phyloP scores from a whole-genome alignment of 371 early-diverging fungal genomes.

The Mucor lusitanicus region DNA sequence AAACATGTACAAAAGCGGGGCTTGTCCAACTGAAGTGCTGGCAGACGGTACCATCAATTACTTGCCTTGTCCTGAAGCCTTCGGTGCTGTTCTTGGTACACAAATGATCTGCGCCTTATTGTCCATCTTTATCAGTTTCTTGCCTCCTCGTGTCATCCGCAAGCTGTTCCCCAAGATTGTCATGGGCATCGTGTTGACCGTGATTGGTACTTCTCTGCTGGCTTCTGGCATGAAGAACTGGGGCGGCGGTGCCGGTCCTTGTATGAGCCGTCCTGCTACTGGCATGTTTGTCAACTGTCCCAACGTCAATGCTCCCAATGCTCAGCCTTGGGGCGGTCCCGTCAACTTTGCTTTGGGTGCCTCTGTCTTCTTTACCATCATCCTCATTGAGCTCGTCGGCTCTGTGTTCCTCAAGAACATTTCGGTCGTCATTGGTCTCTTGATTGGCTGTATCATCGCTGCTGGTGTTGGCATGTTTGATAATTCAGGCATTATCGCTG shows the following conservation, averaged over 20 bases:
- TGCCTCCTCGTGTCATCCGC: constrained; percentile 52
- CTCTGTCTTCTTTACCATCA: constrained; percentile 54
- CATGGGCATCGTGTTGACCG: constrained; percentile 50
- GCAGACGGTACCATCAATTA: constrained; percentile 44
- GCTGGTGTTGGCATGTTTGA: constrained; percentile 59
- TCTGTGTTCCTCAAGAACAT: constrained; percentile 62
- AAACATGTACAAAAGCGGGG: constrained; percentile 54
- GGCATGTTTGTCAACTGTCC: constrained; percentile 39
- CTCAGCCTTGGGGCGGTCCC: constrained; percentile 53
- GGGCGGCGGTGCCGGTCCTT: constrained; percentile 55
- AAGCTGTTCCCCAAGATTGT: constrained; percentile 58
- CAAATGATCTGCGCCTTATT: constrained; percentile 49
- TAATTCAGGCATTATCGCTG: constrained; percentile 37
- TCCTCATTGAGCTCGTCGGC: constrained; percentile 57
- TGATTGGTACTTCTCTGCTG: constrained; percentile 54
- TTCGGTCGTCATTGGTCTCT: constrained; percentile 57
- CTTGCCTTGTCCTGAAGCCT: constrained; percentile 55
- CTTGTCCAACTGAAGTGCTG: constrained; percentile 45
- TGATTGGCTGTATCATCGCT: constrained; percentile 59
- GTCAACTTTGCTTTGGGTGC: constrained; percentile 54
- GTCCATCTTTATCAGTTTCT: constrained; percentile 46
- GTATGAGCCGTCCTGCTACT: constrained; percentile 35
- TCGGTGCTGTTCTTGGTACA: constrained; percentile 61
- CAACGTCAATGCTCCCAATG: constrained; percentile 49
- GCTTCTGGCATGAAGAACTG: constrained; percentile 50